Base-by-base conservation (phyloP, 1,284 basidiomycete species). In the Tilletia walkeri region DNA sequence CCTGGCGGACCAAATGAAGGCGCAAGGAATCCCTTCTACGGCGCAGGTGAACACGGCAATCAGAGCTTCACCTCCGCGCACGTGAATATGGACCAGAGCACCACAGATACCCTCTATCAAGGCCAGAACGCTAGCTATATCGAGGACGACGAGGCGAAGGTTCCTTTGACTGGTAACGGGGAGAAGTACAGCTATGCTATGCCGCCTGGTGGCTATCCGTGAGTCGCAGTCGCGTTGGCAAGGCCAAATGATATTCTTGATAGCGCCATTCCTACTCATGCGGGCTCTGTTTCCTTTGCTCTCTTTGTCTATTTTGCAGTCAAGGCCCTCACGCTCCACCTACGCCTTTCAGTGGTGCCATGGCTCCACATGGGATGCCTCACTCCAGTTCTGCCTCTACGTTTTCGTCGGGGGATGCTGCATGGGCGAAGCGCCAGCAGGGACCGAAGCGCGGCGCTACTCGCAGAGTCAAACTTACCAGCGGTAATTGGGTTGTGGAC, bases 401-500 rank as follows among this genome's bases (percentile, higher is more conserved):
- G 12, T 69, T 47, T 30, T 24, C 54, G 30, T 24, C 54, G 24
- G 38, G 20, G 30, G 59, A 78, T 38, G 69, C 74, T 2, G 82
- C 78, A 0, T 85, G 84, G 84, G 76, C 76, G 18, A 75, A 79
- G 65, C 77, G 84, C 34, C 84, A 84, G 66, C 79, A 80, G 66
- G 80, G 76, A 7, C 84, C 85, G 45, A 79, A 82, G 47, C 78
- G 85, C 9, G 85, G 85, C 38, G 75, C 84, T 53, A 92, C 85
- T 47, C 84, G 92, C 76, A 93, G 92, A 82, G 91, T 98, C 85
- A 92, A 93, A 84, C 90, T 98, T 75, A 95, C 93, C 1, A 88
- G 92, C 1, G 82, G 83, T 38, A 80, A 84, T 70, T 84, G 82
- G 77, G 82, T 84, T 67, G 78, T 84, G 34, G 83, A 84, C 38